Evolutionary conservation across 129 eudicot species (phyloP), one percentile per base, ranked within the genome.

Genomic region (Chrysanthemum lavandulifolium): DNA sequence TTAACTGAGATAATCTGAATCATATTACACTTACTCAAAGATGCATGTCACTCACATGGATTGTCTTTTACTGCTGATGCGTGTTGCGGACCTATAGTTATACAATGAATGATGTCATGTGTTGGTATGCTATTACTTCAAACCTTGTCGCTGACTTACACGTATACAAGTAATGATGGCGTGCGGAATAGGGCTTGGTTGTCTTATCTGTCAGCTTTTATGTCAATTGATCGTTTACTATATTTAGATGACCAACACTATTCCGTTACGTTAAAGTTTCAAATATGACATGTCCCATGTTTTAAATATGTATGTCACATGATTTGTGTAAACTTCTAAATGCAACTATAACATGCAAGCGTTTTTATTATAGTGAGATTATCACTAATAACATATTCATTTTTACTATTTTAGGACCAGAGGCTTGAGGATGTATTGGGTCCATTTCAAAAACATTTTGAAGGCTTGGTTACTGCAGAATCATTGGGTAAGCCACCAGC

Each of bases 361-460:
- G 1, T 36, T 75, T 14, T 21, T 67, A 31, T 11, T 45, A 14
- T 47, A 18, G 49, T 31, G 36, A 71, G 61, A 27, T 58, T 27
- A 33, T 23, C 58, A 65, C 19, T 43, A 48, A 14, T 73, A 54
- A 61, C 72, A 11, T 29, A 61, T 73, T 66, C 76, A n/a, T 73
- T 80, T 68, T 63, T 76, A 79, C 62, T 48, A 6, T 71, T 65
- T 60, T 63, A 94, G 99, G 99, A 82, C 56, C 82, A 88, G 71
- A 94, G 88, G 86, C 79, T 94, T 75, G 93, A 94, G 70, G 67
- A 57, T 66, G 73, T 83, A 51, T 72, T 94, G 88, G 99, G 99
- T 50, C 93, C 90, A 61, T 81, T 82, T 71, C 94, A 83, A 84
- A 90, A 81, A 84, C 88, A 81, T 43, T 94, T 94, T 79, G 96